Conservation (phyloP, 805 yeast species). For the Saccharomycopsis sp. region DNA sequence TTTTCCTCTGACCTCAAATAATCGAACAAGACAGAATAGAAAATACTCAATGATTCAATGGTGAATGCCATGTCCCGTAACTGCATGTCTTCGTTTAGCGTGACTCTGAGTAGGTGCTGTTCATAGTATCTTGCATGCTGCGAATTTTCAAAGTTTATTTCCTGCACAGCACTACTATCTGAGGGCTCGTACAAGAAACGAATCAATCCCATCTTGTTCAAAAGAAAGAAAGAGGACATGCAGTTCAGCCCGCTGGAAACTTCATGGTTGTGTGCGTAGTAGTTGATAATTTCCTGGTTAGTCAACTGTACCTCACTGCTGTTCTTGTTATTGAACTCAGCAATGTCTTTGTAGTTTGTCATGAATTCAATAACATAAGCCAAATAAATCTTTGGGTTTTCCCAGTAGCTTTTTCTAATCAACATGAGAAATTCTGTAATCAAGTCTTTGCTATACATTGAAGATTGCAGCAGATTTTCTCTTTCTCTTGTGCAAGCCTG, state of each 20-base stretch:
- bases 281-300: slow-evolving; percentile 2
- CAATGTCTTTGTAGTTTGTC: slow-evolving; percentile 6
- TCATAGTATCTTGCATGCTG: slow-evolving; percentile 9
- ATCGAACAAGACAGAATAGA: slow-evolving; percentile 9
- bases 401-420: slow-evolving; percentile 6
- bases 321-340: not conserved
- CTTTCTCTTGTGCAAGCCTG: too few relatives aligned
- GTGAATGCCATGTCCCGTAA: slow-evolving; percentile 7
- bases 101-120: slow-evolving; percentile 5
- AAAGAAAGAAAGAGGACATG: too few relatives aligned
- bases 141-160: slow-evolving; percentile 10
- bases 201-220: slow-evolving; percentile 16
- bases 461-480: too few relatives aligned
- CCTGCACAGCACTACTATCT: not conserved
- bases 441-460: slow-evolving; percentile 14
- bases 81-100: slow-evolving; percentile 1
- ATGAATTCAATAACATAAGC: slow-evolving; percentile 15
- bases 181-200: slow-evolving; percentile 5
- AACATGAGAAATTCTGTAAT: slow-evolving; percentile 16
- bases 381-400: slow-evolving; percentile 11
- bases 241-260: too few relatives aligned
- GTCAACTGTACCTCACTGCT: not conserved
- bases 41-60: slow-evolving; percentile 13
- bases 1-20: not conserved
- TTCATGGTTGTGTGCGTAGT: too few relatives aligned